A percentile compares a stretch with the other conserved stretches of the same genome.
Conservation (phyloP, 495 filamentous ascomycete species). For the Penicillium turbatum region DNA sequence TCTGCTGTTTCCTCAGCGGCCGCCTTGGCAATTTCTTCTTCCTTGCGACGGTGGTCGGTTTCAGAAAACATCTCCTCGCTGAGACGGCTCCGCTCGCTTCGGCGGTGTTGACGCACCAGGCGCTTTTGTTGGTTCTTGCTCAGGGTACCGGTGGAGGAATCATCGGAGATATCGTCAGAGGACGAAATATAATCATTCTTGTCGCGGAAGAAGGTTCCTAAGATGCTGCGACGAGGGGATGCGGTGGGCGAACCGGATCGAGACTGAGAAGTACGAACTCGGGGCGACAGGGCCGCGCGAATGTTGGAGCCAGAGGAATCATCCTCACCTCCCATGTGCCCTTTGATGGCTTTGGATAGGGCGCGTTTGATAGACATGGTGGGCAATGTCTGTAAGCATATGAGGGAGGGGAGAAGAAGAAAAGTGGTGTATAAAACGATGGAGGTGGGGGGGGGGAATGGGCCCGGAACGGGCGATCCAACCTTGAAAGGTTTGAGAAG, state of each 20-base stretch:
- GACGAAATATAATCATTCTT: slow-evolving; percentile 38
- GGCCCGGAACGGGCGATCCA: slow-evolving; percentile 1
- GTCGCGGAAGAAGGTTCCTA: slow-evolving; percentile 40
- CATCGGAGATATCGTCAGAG: slow-evolving; percentile 47
- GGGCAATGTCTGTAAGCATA: slow-evolving; percentile 6
- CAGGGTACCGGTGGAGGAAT: slow-evolving; percentile 33
- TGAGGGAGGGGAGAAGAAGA: slow-evolving; percentile 5
- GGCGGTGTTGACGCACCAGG: slow-evolving; percentile 41
- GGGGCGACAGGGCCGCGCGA: slow-evolving; percentile 15
- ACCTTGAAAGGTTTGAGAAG: background rate
- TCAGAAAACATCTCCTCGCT: slow-evolving; percentile 51
- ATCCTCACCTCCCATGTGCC: slow-evolving; percentile 17
- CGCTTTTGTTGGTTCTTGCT: slow-evolving; percentile 55
- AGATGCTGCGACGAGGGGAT: slow-evolving; percentile 41
- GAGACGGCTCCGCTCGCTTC: slow-evolving; percentile 42
- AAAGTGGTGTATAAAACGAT: background rate
- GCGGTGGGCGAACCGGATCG: slow-evolving; percentile 12
- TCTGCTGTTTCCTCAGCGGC: slow-evolving; percentile 42
- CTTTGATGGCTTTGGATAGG: slow-evolving; percentile 40
- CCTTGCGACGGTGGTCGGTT: slow-evolving; percentile 42
- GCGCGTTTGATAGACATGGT: slow-evolving; percentile 46
- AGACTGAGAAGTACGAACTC: slow-evolving; percentile 16
- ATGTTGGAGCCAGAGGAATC: slow-evolving; percentile 20
- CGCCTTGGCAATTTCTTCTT: slow-evolving; percentile 39
- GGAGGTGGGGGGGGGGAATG: slow-evolving; percentile 1